phyloP scores from a whole-genome alignment of 495 filamentous ascomycete genomes.

The Chaetomium tenue region DNA sequence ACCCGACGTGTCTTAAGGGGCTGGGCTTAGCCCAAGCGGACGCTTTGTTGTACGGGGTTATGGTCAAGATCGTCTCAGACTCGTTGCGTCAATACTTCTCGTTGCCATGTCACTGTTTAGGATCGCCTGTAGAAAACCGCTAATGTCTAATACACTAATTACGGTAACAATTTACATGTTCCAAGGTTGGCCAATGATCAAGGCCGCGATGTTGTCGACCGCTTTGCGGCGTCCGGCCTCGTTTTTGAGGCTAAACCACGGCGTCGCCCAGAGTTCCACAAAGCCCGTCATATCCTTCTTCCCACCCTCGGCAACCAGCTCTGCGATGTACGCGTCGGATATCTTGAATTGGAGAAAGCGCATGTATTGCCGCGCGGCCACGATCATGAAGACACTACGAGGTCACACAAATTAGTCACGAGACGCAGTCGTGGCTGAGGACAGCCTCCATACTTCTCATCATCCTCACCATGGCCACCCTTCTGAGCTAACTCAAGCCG shows the following conservation, averaged over 20 bases:
- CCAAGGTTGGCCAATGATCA: neutral
- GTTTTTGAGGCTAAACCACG: neutral
- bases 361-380: neutral
- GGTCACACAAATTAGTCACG: neutral
- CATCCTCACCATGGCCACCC: neutral
- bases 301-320: neutral
- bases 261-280: neutral
- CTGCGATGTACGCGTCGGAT: neutral
- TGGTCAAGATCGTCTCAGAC: no score
- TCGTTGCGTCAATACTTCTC: no score
- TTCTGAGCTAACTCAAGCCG: neutral
- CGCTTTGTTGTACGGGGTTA: no score
- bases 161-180: no score
- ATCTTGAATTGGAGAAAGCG: neutral
- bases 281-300: neutral
- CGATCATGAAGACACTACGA: neutral
- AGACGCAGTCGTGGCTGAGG: no score
- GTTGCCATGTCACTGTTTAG: no score
- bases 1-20: no score
- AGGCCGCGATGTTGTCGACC: neutral
- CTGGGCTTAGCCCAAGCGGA: no score
- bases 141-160: no score
- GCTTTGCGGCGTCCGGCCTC: neutral
- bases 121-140: no score
- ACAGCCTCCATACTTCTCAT: neutral